phyloP scores from a whole-genome alignment of 176 grass and related monocot species.

The Poa pratensis region DNA sequence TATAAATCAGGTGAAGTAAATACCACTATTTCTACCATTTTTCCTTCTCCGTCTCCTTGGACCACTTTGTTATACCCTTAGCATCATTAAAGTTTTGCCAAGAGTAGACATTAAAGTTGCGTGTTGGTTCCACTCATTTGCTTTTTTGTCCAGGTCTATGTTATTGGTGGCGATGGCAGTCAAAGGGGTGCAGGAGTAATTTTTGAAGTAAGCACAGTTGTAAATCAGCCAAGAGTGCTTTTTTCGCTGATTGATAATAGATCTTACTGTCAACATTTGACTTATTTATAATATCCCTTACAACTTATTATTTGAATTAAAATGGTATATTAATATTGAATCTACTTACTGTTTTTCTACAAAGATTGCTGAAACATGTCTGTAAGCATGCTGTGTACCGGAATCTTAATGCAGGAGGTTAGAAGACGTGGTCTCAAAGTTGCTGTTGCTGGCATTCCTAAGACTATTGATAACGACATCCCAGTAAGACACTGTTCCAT shows the following conservation, averaged over 20 bases:
- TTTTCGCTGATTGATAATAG: conserved; percentile 2
- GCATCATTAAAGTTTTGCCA: background rate
- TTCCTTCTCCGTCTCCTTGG: background rate
- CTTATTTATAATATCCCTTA: background rate
- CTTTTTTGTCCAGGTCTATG: conserved; percentile 70
- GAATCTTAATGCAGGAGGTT: conserved; percentile 68
- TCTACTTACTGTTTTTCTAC: background rate
- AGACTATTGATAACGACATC: conserved; percentile 98
- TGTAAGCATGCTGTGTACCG: conserved; percentile 16
- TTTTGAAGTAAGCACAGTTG: conserved; percentile 67
- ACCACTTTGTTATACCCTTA: conserved; percentile 5
- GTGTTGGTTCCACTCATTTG: conserved; percentile 18
- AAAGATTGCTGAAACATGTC: conserved; percentile 4
- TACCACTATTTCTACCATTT: background rate
- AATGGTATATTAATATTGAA: background rate
- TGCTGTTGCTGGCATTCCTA: conserved; percentile 89
- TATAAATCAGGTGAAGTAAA: conserved; percentile 77
- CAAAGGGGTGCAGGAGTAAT: conserved; percentile 92
- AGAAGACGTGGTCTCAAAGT: conserved; percentile 78
- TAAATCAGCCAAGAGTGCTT: background rate
- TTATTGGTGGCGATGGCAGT: conserved; percentile 95
- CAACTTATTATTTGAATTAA: background rate
- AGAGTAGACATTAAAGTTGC: background rate
- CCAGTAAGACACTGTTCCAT: conserved; percentile 50
- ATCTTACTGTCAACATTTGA: background rate